phyloP scores from a whole-genome alignment of 179 eudicot species.

The Dionaea muscipula region DNA sequence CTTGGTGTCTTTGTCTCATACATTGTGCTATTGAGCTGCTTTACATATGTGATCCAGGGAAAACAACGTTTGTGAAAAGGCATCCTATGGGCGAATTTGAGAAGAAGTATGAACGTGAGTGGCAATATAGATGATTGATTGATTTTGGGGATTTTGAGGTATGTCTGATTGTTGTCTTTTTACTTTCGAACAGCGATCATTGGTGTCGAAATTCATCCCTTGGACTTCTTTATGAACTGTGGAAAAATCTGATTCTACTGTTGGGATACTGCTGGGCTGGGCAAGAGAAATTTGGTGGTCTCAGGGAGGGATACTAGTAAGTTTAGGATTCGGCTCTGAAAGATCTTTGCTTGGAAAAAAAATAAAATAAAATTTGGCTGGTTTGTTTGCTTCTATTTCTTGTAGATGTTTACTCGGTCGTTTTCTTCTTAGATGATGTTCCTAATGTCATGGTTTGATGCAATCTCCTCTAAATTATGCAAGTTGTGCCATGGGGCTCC shows the following conservation, averaged over 20 bases:
- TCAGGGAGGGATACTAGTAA: conserved; percentile 48
- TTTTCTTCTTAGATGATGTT: too few relatives aligned
- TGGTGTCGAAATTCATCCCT: conserved; percentile 60
- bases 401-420: too few relatives aligned
- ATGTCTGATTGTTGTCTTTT: background rate
- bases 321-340: too few relatives aligned
- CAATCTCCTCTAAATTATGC: too few relatives aligned
- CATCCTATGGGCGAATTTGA: conserved; percentile 48
- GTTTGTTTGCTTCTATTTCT: too few relatives aligned
- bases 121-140: background rate
- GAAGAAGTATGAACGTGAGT: conserved; percentile 43
- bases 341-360: too few relatives aligned
- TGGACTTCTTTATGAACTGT: conserved; percentile 50
- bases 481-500: too few relatives aligned
- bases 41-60: conserved; percentile 17
- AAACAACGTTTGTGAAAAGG: conserved; percentile 41
- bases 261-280: conserved; percentile 73
- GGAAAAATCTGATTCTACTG: conserved; percentile 46
- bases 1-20: too few relatives aligned
- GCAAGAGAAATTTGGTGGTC: conserved; percentile 53
- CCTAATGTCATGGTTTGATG: too few relatives aligned
- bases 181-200: conserved; percentile 31
- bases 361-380: too few relatives aligned
- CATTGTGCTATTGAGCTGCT: background rate
- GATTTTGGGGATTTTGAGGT: background rate